Base-by-base conservation (phyloP, 306 rosid species). In the Trifolium subterraneum region DNA sequence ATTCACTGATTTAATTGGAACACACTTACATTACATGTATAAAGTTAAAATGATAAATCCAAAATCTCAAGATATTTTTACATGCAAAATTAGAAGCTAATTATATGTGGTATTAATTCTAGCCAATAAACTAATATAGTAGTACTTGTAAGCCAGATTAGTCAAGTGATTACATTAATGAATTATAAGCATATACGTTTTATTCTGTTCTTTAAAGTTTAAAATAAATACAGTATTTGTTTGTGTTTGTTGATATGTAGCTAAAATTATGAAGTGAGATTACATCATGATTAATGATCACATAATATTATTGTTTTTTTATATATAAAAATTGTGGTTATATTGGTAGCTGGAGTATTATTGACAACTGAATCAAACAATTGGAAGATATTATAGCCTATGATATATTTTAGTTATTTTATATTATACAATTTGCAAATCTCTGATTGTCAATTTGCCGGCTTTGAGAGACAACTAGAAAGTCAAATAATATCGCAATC, bases 341-440 rank as follows among this genome's bases (percentile, higher is more conserved):
- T 45, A 73, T 42, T 42, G 18, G 60, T 61, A 72, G 76, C 66
- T 68, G 2, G 35, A 68, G 80, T 79, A 73, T 84, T 72, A 50
- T 80, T 69, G 85, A 80, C 87, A 77, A 84, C 38, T 56, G 71
- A 76, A 69, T 73, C 66, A 77, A 80, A 84, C 87, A 80, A 70
- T 73, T 55, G 50, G 58, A 71, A 76, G 71, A 80, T 68, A 78
- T 59, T 59, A 22, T 41, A 54, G 48, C n/a, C 70, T 35, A 45
- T 72, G 55, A 70, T 72, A 7, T 45, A 15, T 6, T 20, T 72
- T 36, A 52, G 8, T 18, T 48, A 19, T 15, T 65, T 27, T 18
- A 19, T 52, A 12, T 62, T 62, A 41, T 70, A 16, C 8, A 35
- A 83, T 66, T 65, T 51, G 68, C 67, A 33, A 56, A 36, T 66